Evolutionary conservation across 2,329 filamentous ascomycete species (phyloP).

Genomic region (Cytospora paraplurivora): DNA sequence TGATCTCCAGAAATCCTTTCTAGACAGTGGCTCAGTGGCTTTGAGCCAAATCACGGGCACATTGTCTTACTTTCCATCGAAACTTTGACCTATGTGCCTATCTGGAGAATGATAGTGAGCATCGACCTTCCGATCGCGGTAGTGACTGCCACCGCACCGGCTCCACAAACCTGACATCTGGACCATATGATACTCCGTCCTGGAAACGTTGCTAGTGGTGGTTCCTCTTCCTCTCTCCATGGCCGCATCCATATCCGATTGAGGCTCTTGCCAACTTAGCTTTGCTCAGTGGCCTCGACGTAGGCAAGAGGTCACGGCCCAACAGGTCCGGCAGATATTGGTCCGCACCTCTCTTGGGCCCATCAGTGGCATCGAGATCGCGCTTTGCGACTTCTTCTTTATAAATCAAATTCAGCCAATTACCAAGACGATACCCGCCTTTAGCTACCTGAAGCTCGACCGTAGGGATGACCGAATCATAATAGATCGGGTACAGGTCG

Average conservation of each 20-base stretch:
- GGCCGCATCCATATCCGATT: slow-evolving; percentile 26
- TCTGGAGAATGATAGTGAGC: too few species aligned
- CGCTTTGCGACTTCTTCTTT: slow-evolving; percentile 30
- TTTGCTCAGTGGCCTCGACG: slow-evolving; percentile 32
- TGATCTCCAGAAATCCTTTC: too few species aligned
- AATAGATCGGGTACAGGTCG: slow-evolving; percentile 48
- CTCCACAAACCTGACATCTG: not conserved
- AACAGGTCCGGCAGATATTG: slow-evolving; percentile 30
- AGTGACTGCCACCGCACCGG: not conserved
- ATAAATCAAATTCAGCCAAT: slow-evolving; percentile 38
- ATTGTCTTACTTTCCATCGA: too few species aligned
- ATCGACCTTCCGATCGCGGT: too few species aligned
- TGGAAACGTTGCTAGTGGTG: not conserved
- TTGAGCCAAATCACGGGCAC: too few species aligned
- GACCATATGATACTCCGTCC: not conserved
- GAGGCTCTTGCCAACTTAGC: slow-evolving; percentile 36
- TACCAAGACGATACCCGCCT: slow-evolving; percentile 41
- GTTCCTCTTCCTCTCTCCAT: slow-evolving; percentile 19
- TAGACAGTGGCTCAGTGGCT: too few species aligned
- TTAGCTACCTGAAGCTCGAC: slow-evolving; percentile 49
- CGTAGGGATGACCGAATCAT: slow-evolving; percentile 42
- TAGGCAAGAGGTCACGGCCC: slow-evolving; percentile 34
- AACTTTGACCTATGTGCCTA: too few species aligned
- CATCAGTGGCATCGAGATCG: slow-evolving; percentile 10
- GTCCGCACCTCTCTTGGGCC: slow-evolving; percentile 6